A percentile compares a stretch with the other conserved stretches of the same genome.
These are phyloP conservation scores for Ophiognomonia clavigignenti-juglandacearum DNA, from an alignment of 2,329 filamentous ascomycete species.

Conservation along the genomic window DNA sequence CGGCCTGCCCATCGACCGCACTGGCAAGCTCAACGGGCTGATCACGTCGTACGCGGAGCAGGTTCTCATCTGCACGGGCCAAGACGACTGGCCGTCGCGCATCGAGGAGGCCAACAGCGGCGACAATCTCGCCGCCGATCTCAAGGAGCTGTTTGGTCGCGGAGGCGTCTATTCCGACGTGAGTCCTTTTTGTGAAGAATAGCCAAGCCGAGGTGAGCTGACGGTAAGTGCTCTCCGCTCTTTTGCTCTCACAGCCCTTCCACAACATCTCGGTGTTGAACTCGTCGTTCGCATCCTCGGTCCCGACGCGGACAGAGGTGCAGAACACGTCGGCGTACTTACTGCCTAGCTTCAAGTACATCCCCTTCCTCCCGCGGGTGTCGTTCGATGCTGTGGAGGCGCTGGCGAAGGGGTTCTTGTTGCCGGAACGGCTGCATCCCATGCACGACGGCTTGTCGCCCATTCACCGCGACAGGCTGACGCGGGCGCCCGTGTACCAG, in stretches of 20 bases:
- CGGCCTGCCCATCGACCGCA: conserved; percentile 69
- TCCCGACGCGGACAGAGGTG: conserved; percentile 38
- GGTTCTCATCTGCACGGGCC: conserved; percentile 76
- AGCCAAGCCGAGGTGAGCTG: too few relatives aligned
- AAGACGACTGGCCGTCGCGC: conserved; percentile 72
- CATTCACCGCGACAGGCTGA: conserved; percentile 48
- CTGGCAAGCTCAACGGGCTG: conserved; percentile 65
- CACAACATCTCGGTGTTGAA: conserved; percentile 76
- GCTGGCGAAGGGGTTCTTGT: conserved; percentile 60
- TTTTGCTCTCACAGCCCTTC: conserved; percentile 60
- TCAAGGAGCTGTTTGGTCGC: conserved; percentile 66
- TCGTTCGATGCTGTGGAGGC: conserved; percentile 50
- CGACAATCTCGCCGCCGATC: conserved; percentile 62
- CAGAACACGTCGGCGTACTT: conserved; percentile 66
- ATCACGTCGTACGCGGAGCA: conserved; percentile 79
- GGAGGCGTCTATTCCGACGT: conserved; percentile 65
- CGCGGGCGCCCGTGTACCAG: conserved; percentile 47
- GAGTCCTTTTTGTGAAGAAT: conserved; percentile 30
- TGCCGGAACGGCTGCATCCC: conserved; percentile 57
- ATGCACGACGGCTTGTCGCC: conserved; percentile 56
- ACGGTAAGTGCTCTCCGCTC: conserved; percentile 24
- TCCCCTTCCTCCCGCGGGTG: conserved; percentile 64
- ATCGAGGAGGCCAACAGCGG: conserved; percentile 76
- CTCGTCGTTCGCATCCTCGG: conserved; percentile 63
- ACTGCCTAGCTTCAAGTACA: conserved; percentile 77